Conservation (phyloP, 371 early-diverging fungal species). For the Mortierella sp. region DNA sequence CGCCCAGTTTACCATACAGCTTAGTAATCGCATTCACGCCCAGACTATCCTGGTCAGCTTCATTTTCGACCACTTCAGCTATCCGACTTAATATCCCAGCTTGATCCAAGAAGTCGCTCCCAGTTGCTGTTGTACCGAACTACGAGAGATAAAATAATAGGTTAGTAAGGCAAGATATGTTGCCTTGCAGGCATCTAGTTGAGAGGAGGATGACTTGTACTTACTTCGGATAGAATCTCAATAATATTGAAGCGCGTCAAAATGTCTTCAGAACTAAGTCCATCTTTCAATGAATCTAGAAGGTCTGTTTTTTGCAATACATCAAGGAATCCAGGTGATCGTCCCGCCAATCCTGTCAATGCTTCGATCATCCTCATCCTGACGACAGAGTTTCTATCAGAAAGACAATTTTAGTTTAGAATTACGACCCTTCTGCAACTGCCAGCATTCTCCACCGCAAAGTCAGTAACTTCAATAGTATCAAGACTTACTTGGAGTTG, state of each 20-base stretch:
- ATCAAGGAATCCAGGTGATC: slow-evolving; percentile 4
- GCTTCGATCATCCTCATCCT: slow-evolving; percentile 34
- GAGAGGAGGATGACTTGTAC: not conserved
- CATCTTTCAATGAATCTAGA: slow-evolving; percentile 30
- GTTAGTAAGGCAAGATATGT: not conserved
- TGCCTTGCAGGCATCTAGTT: not conserved
- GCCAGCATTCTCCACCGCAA: not conserved
- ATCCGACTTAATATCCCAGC: slow-evolving; percentile 26
- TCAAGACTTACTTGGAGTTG: slow-evolving; percentile 24
- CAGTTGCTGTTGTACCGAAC: slow-evolving; percentile 38
- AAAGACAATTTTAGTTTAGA: too few species aligned
- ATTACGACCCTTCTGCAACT: too few species aligned
- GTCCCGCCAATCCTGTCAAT: slow-evolving; percentile 24
- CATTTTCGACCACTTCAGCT: slow-evolving; percentile 19
- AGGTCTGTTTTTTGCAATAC: slow-evolving; percentile 15
- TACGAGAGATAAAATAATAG: not conserved
- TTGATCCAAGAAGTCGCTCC: slow-evolving; percentile 38
- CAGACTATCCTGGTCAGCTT: slow-evolving; percentile 25
- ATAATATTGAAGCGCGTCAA: slow-evolving; percentile 50
- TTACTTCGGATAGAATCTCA: slow-evolving; percentile 47
- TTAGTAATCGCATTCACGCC: slow-evolving; percentile 36
- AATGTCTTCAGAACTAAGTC: slow-evolving; percentile 24
- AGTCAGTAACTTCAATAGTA: not conserved
- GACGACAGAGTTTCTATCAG: slow-evolving; percentile 25
- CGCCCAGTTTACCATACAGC: slow-evolving; percentile 48